Base-by-base conservation (phyloP, 192 early-diverging fungal genomes). In the Rhizophagus sp. region DNA sequence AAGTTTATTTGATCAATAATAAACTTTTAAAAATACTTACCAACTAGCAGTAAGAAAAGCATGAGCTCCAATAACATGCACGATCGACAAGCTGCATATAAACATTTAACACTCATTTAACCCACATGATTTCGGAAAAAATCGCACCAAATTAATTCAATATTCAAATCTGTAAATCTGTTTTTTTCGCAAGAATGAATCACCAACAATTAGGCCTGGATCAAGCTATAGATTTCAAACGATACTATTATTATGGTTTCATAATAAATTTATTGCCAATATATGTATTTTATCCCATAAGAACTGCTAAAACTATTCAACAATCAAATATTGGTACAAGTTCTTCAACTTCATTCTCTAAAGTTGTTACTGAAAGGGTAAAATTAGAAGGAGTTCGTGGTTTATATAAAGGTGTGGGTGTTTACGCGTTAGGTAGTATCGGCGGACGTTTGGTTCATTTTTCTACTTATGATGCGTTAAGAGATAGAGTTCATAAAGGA, bases 271-370 rank as follows among this genome's bases (percentile, higher is more conserved):
- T 75, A 19, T 15, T 76, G 2, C 81, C 81, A n/a, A 24, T 79
- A 6, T 81, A 77, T 62, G 49, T 81, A 9, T 81, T 81, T 76
- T 81, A 81, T 70, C 81, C 81, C 22, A 65, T 81, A 49, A 44
- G 81, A 41, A 81, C 75, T 9, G 75, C 27, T 25, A 75, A 76
- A 39, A 76, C 75, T 11, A 52, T 79, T 22, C 81, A 81, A 76
- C 81, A 81, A 52, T 44, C 81, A 10, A 64, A 65, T 52, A 64
- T 81, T 27, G 67, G 66, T 27, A 76, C 73, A 33, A 33, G 34
- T 41, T 66, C 79, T 11, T 70, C 81, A 33, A 76, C 73, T n/a
- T 69, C 49, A 13, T 17, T 78, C 8, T 8, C 17, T 24, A 30
- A 68, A 19, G 75, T 81, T 34, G 34, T 81, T 15, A 0, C 24